Evolutionary conservation across 1,139 yeast species (phyloP).

Genomic region (Casaregolazyma lundiana): DNA sequence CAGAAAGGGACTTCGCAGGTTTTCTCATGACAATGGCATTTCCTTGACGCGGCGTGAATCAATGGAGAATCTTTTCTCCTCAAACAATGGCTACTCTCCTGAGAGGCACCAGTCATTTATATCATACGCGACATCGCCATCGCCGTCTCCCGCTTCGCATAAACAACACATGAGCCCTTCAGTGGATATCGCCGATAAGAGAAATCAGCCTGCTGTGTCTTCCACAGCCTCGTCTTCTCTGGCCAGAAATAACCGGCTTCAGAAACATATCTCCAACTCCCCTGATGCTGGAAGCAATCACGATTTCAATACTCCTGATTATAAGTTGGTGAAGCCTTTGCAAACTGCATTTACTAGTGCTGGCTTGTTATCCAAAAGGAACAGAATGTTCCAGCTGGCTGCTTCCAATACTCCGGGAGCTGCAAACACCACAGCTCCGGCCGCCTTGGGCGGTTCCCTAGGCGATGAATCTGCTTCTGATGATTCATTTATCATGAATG

Average conservation of each 20-base stretch:
- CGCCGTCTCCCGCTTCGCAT: conserved; percentile 10
- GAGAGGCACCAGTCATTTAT: conserved; percentile 4
- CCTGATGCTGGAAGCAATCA: conserved; percentile 24
- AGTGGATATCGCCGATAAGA: neutral
- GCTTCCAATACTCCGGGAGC: conserved; percentile 9
- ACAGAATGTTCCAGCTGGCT: conserved; percentile 31
- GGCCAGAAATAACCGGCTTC: conserved; percentile 8
- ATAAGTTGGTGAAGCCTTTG: conserved; percentile 72
- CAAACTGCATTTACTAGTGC: conserved; percentile 80
- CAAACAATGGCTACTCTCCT: conserved; percentile 6
- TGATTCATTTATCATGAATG: conserved; percentile 1
- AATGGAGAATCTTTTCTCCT: conserved; percentile 16
- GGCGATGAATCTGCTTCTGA: neutral
- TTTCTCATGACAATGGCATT: conserved; percentile 6
- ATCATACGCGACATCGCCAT: conserved; percentile 5
- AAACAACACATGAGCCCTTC: neutral
- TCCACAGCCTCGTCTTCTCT: conserved; percentile 11
- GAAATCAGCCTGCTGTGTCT: neutral
- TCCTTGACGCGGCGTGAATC: conserved; percentile 17
- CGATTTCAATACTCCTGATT: conserved; percentile 44
- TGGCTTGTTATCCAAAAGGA: conserved; percentile 69
- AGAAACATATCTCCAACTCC: conserved; percentile 18
- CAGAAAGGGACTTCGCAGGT: conserved; percentile 4
- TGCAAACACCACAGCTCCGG: conserved; percentile 8
- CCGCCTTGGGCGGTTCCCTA: neutral